A percentile compares a stretch with the other conserved stretches of the same genome.
Conservation (phyloP, 176 grass and related monocot genomes). For the Eleusine coracana region DNA sequence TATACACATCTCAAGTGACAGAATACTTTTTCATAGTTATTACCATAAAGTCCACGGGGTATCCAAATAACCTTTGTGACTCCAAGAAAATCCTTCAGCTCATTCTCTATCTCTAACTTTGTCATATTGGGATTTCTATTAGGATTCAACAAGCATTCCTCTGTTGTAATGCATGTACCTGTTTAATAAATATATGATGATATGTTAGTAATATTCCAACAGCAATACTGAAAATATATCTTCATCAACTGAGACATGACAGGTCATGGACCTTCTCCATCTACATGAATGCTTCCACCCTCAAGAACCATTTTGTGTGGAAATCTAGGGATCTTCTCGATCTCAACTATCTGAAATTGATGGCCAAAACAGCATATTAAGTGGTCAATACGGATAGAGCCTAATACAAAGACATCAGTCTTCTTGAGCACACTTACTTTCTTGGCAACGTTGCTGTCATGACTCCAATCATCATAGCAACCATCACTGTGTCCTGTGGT, state of each 20-base stretch:
- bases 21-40: constrained; percentile 15
- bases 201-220: constrained; percentile 5
- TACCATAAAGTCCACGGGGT: constrained; percentile 79
- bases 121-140: constrained; percentile 92
- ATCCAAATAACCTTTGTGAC: constrained; percentile 92
- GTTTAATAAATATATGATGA: constrained; percentile 13
- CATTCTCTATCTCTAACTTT: constrained; percentile 83
- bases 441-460: constrained; percentile 69
- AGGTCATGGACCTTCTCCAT: constrained; percentile 73
- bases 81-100: constrained; percentile 82
- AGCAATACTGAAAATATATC: constrained; percentile 6
- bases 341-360: constrained; percentile 65
- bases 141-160: constrained; percentile 87
- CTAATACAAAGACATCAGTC: background rate
- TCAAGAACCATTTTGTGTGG: constrained; percentile 82
- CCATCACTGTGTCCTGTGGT: constrained; percentile 43
- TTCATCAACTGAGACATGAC: background rate
- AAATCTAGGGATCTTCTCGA: constrained; percentile 71
- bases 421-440: constrained; percentile 56
- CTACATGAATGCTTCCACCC: constrained; percentile 98
- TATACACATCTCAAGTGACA: background rate
- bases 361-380: background rate
- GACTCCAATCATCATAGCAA: constrained; percentile 77
- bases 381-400: background rate
- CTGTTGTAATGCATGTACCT: constrained; percentile 97